Evolutionary conservation across 2,329 filamentous ascomycete genomes (phyloP), one percentile per base, ranked within the genome.

Genomic region (Colletotrichum paranaense): DNA sequence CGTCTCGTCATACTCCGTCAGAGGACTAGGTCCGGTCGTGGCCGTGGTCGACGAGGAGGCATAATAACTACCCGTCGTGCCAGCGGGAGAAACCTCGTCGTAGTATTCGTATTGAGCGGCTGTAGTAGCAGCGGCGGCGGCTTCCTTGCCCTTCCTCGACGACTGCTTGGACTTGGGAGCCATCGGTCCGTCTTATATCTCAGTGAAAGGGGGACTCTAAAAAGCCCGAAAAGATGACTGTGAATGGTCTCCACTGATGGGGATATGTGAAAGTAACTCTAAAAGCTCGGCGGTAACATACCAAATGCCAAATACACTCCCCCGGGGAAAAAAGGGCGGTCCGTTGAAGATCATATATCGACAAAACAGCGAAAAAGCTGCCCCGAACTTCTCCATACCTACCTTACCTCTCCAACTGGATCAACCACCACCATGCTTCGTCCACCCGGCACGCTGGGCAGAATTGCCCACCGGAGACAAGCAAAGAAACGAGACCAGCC

Each of bases 31-130:
- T 1, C 74, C 77, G 4, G 76, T 62, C 3, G 57, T 35, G 8
- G 72, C 49, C 11, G 74, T 77, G 5, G 76, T 71, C 62, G 75
- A 78, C n/a, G 76, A 77, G 53, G 72, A 67, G 42, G 69, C 71
- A 73, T 78, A 80, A 69, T 78, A 78, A 68, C 59, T 64, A 3
- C 74, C 75, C n/a, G 78, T 24, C 11, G 67, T 60, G 22, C 62
- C 30, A 7, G 55, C 8, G 4, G 52, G 28, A 5, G 71, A 62
- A 12, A 28, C 60, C 46, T 62, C 46, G 2, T 74, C 62, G 14
- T 75, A 70, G 67, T 73, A 72, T 11, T 74, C 72, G 12, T 64
- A 57, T 11, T 72, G 73, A 5, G 60, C 26, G 3, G 59, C 8
- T 4, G 42, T 22, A 3, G 59, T 14, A 5, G 58, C 26, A 3